Evolutionary conservation across 257 asterid species (phyloP).

Genomic region (Coffea canephora): DNA sequence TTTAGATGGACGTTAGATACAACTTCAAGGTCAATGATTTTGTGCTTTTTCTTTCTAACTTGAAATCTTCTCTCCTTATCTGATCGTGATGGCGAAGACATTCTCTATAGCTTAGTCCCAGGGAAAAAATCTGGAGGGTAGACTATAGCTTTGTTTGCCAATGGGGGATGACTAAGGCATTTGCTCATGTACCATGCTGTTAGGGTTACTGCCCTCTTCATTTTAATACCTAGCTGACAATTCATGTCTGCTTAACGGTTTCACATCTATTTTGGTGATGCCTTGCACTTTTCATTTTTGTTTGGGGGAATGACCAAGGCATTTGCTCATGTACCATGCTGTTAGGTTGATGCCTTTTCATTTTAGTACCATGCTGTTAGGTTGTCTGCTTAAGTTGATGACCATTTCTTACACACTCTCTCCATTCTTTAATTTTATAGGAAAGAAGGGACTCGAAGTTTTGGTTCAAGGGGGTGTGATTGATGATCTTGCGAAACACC

Average conservation of each 20-base stretch:
- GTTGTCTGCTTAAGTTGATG: neutral
- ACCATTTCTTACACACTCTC: neutral
- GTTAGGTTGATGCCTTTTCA: neutral
- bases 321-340: neutral
- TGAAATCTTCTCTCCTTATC: neutral
- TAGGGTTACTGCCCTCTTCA: neutral
- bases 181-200: neutral
- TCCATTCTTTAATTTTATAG: constrained; percentile 31
- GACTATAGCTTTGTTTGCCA: too few species aligned
- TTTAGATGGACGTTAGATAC: neutral
- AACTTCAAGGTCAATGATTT: neutral
- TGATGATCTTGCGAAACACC: constrained; percentile 80
- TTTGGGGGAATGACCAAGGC: neutral
- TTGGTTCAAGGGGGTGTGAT: constrained; percentile 95
- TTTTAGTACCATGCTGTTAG: neutral
- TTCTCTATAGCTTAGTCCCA: neutral
- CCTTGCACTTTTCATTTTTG: too few species aligned
- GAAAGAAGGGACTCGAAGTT: constrained; percentile 90
- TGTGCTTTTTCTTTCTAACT: neutral
- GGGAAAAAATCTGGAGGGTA: neutral
- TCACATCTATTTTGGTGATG: too few species aligned
- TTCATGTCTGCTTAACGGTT: too few species aligned
- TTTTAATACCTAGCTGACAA: neutral
- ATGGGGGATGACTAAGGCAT: neutral
- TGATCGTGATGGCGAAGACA: neutral